Conservation (phyloP, 495 filamentous ascomycete genomes). For the Lindgomyces ingoldianus region DNA sequence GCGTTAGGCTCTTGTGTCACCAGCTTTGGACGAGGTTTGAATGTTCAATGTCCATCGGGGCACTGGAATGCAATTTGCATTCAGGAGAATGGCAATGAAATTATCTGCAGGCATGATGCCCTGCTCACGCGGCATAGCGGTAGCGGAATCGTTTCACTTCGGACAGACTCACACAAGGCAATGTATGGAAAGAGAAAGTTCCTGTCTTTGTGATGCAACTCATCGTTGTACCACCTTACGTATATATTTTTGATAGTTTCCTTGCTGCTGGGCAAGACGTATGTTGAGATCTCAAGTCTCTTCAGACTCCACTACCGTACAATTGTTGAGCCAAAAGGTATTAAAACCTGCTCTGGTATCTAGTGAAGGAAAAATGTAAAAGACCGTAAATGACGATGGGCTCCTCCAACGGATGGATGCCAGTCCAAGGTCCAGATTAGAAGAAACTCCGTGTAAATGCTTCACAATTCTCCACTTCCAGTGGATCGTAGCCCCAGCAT, state of each 20-base stretch:
- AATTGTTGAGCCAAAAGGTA: conserved; percentile 26
- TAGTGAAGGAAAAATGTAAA: conserved; percentile 19
- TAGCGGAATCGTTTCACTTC: too few species aligned
- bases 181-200: background rate
- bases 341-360: conserved; percentile 37
- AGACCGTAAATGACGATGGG: conserved; percentile 30
- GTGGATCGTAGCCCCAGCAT: background rate
- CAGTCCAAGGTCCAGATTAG: conserved; percentile 12
- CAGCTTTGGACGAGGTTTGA: conserved; percentile 3
- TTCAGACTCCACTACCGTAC: conserved; percentile 20
- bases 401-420: background rate
- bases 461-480: background rate
- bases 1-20: background rate
- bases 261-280: conserved; percentile 18
- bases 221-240: conserved; percentile 1
- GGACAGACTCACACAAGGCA: too few species aligned
- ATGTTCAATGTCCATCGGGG: background rate
- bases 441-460: conserved; percentile 38
- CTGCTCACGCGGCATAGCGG: too few species aligned
- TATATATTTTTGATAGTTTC: conserved; percentile 14
- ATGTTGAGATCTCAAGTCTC: background rate
- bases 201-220: conserved; percentile 1
- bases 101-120: too few species aligned
- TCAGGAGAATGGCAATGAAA: too few species aligned
- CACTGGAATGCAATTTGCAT: background rate